Evolutionary conservation across 2,329 filamentous ascomycete genomes (phyloP), one percentile per base, ranked within the genome.

Genomic region (Aspergillus ibericus): DNA sequence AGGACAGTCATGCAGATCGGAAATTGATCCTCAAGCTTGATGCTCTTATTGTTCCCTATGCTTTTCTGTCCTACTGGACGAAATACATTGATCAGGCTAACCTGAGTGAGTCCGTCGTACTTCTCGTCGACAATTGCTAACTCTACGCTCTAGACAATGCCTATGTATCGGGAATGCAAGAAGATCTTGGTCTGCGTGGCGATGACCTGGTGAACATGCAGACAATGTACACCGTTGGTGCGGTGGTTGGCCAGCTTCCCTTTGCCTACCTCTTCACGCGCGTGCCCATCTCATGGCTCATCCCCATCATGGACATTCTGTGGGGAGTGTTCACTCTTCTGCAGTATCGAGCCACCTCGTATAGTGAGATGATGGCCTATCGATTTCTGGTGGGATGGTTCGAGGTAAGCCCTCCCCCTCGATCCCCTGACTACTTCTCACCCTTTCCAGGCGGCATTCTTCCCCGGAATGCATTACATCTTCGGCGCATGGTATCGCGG

Each of bases 291-390:
- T 76, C 79, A 55, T 84, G 78, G 70, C 63, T 82, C 0, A 77
- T 85, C 5, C 83, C 83, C 0, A 73, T 76, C 8, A 73, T 84
- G 60, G 82, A 85, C 58, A 62, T 85, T 1, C 68, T 74, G 1
- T 86, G 84, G 84, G 83, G 82, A 0, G 68, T 85, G 15, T 83
- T 86, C 59, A 86, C 83, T 0, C 74, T 87, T 8, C 71, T 85
- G 3, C 82, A 85, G 58, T 85, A 80, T 55, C 79, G 82, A 5
- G 79, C 78, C 0, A 71, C 75, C 2, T 73, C 76, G 1, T 84
- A 78, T 60, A 76, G 77, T 0, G 83, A 85, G 53, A 58, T 85
- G 8, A 79, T 78, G 47, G 80, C 80, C 0, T 83, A 83, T 66
- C 76, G 83, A 2, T 85, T 86, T 56, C 60, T 85, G 1, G 80